Base-by-base conservation (phyloP, 305 asterid species). In the Fraxinus floribunda region DNA sequence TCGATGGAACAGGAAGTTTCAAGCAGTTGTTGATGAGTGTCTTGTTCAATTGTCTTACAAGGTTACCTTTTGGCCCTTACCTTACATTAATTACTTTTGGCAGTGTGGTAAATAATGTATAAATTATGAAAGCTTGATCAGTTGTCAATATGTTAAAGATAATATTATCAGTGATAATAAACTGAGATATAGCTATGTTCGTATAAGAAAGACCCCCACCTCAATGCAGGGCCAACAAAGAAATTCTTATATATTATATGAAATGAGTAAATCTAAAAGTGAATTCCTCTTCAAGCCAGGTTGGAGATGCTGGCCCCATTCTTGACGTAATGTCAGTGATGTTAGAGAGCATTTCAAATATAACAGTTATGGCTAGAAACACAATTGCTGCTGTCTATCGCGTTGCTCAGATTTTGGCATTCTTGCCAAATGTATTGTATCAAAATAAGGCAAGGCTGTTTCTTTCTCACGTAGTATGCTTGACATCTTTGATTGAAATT, bases 291-390 rank as follows among this genome's bases (percentile, higher is more conserved):
- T 86, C 77, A 81, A 55, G 77, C 84, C 91, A 95, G 99, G 90
- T 95, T 83, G 99, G 99, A 76, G 99, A 95, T 90, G 97, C 98
- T 72, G 97, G 97, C 77, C 99, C 96, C 18, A 93, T 95, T 83
- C 93, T 94, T 87, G 99, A 93, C 84, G 94, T 91, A 73, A 94
- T 96, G 98, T 94, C 99, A 76, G 97, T 91, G 89, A 92, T 93
- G 98, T 85, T 96, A 92, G 99, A 96, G 86, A 91, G 88, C 89
- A 90, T 92, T 80, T 94, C 99, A 79, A 93, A 85, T 86, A 86
- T 86, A 88, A 85, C 98, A 72, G 93, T 91, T 78, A 93, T 94
- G 90, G 95, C 97, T 77, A 92, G 98, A 89, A 94, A 90, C 85
- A 92, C 98, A 62, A 86, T 94, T 86, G 90, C 94, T 71, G 93